These are phyloP conservation scores for Abrus precatorius DNA, from an alignment of 306 rosid species.

Conservation along the genomic window DNA sequence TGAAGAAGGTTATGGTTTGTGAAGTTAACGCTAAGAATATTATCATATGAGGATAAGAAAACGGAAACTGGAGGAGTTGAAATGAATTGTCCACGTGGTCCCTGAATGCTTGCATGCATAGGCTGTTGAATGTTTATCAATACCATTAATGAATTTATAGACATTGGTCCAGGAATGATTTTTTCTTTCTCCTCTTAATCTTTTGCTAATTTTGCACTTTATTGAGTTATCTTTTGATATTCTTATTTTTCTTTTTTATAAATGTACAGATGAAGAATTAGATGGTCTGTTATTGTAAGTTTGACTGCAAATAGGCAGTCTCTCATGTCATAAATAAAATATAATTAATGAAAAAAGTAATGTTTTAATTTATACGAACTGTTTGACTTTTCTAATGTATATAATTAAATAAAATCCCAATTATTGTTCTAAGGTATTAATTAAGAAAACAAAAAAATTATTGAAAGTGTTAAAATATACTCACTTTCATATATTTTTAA, in stretches of 20 bases:
- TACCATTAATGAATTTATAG: neutral
- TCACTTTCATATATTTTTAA: no score
- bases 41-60: neutral
- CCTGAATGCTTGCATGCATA: conserved; percentile 8
- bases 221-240: neutral
- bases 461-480: no score
- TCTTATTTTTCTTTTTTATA: neutral
- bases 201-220: neutral
- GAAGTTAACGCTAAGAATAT: neutral
- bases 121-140: neutral
- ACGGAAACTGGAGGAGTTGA: neutral
- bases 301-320: neutral
- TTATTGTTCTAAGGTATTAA: no score
- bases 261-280: neutral
- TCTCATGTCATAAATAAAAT: neutral
- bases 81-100: neutral
- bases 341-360: neutral
- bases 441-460: no score
- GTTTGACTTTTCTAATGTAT: neutral
- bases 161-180: neutral
- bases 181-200: neutral
- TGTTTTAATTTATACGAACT: neutral
- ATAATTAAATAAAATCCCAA: no score
- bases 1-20: conserved; percentile 15
- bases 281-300: conserved; percentile 1